phyloP scores from a whole-genome alignment of 164 flowering plant genomes.

The Vitis rotundifolia region DNA sequence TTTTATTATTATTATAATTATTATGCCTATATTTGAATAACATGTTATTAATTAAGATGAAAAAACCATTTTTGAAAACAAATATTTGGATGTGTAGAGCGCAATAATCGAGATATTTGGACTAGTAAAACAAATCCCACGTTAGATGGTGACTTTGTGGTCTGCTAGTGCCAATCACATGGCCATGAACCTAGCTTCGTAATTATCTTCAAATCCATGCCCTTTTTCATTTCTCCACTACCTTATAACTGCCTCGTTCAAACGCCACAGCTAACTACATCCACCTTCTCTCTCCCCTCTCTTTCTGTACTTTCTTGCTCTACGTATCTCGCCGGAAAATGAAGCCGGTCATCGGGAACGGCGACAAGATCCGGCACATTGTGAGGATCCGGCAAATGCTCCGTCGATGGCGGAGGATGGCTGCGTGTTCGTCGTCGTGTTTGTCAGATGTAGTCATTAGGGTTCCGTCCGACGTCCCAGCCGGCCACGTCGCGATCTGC shows the following conservation, averaged over 20 bases:
- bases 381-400: constrained; percentile 38
- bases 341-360: constrained; percentile 16
- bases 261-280: not conserved
- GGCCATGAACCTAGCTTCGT: not conserved
- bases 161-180: no score
- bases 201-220: constrained; percentile 17
- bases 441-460: not conserved
- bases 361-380: constrained; percentile 37
- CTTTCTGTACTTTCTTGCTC: not conserved
- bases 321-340: not conserved
- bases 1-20: no score
- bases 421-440: constrained; percentile 6
- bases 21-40: no score
- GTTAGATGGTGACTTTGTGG: no score
- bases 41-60: no score
- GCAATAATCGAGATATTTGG: no score
- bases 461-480: constrained; percentile 58
- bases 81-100: no score
- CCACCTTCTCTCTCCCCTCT: not conserved
- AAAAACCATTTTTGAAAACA: no score
- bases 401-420: constrained; percentile 37
- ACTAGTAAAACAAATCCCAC: no score
- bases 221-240: not conserved
- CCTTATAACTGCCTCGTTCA: constrained; percentile 4
- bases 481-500: constrained; percentile 73